Conservation (phyloP, 768 basidiomycete genomes). For the Fomitopsis pulvina region DNA sequence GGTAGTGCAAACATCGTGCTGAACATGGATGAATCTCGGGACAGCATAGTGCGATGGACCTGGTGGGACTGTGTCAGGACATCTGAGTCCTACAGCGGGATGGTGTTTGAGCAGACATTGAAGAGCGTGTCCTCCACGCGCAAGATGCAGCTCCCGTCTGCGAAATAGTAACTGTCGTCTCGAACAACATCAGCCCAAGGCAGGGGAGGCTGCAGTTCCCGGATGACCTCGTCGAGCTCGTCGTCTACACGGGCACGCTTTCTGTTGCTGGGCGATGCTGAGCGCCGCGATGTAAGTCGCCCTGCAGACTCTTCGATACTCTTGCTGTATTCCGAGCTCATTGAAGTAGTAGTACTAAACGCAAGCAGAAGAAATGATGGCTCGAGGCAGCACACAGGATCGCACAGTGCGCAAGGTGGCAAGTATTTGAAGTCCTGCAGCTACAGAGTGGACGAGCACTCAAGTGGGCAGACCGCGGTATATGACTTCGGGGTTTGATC, state of each 20-base stretch:
- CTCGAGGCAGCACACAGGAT: too few relatives aligned
- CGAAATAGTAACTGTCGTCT: constrained; percentile 45
- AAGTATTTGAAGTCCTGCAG: background rate
- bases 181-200: background rate
- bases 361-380: too few relatives aligned
- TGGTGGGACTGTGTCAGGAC: background rate
- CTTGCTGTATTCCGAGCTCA: background rate
- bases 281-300: background rate
- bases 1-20: constrained; percentile 62
- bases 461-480: too few relatives aligned
- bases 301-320: too few relatives aligned
- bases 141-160: constrained; percentile 65
- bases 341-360: background rate
- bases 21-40: constrained; percentile 55
- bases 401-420: too few relatives aligned
- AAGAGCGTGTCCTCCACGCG: constrained; percentile 62
- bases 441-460: too few relatives aligned
- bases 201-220: background rate
- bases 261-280: background rate
- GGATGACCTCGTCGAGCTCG: constrained; percentile 1
- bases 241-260: constrained; percentile 2
- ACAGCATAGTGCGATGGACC: constrained; percentile 4
- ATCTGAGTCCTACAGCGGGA: too few relatives aligned
- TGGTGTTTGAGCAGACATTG: constrained; percentile 40
- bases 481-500: too few relatives aligned